These are phyloP conservation scores for Monosporascus ibericus DNA, from an alignment of 2,329 filamentous ascomycete species.

Conservation along the genomic window DNA sequence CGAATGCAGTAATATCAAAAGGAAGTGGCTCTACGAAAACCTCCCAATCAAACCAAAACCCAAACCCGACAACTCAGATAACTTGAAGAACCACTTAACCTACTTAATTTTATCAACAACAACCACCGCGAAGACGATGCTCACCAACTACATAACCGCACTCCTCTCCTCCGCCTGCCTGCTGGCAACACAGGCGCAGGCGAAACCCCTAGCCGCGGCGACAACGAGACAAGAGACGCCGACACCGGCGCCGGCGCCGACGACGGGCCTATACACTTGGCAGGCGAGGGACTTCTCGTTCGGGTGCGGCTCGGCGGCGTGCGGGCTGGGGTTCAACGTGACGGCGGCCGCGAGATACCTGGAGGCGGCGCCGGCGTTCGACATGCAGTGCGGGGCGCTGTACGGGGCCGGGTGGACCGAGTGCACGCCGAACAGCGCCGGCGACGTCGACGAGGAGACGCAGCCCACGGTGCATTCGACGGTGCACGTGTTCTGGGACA, in stretches of 20 bases:
- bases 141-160: background rate
- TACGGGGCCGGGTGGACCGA: background rate
- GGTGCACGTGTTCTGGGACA: background rate
- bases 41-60: too few species aligned
- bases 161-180: background rate
- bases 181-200: background rate
- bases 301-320: background rate
- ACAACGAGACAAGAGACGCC: background rate
- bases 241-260: background rate
- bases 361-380: background rate
- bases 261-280: background rate
- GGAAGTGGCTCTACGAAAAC: too few species aligned
- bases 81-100: too few species aligned
- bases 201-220: background rate
- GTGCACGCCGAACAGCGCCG: background rate
- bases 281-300: background rate
- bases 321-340: slow-evolving; percentile 1
- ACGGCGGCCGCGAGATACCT: background rate
- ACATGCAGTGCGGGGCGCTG: slow-evolving; percentile 1
- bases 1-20: too few species aligned
- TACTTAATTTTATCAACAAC: background rate
- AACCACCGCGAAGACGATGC: background rate
- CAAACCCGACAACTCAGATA: too few species aligned
- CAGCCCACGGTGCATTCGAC: background rate
- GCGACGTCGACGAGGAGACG: background rate